A percentile compares a stretch with the other conserved stretches of the same genome.
phyloP scores from a whole-genome alignment of 306 rosid species.

The Castanea mollissima region DNA sequence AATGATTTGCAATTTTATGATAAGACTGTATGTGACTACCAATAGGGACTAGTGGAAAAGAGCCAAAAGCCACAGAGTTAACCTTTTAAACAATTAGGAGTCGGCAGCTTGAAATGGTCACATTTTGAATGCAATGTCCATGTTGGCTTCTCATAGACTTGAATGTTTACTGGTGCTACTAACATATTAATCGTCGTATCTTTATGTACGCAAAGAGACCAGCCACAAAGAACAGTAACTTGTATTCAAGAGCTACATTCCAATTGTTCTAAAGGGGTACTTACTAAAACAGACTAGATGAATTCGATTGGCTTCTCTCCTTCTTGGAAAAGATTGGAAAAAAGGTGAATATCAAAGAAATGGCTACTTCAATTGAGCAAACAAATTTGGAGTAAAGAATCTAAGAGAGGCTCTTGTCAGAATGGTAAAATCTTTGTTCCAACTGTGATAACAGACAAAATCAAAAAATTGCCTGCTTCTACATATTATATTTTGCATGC shows the following conservation, averaged over 20 bases:
- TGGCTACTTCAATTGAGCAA: background rate
- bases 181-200: background rate
- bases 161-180: background rate
- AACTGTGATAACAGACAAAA: background rate
- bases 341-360: background rate
- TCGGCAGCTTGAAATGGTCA: conserved; percentile 61
- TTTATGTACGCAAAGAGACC: background rate
- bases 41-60: conserved; percentile 12
- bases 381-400: background rate
- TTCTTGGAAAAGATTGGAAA: background rate
- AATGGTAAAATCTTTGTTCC: background rate
- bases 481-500: background rate
- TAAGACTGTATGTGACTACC: background rate
- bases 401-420: background rate
- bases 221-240: background rate
- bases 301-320: background rate
- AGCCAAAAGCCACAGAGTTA: conserved; percentile 37
- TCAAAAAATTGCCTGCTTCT: no score
- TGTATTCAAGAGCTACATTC: background rate
- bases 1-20: conserved; percentile 42
- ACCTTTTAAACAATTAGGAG: conserved; percentile 10
- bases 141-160: background rate
- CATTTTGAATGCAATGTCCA: conserved; percentile 1
- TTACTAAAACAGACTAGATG: background rate
- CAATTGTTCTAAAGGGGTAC: background rate